Base-by-base conservation (phyloP, 306 rosid species). In the Prunus campanulata region DNA sequence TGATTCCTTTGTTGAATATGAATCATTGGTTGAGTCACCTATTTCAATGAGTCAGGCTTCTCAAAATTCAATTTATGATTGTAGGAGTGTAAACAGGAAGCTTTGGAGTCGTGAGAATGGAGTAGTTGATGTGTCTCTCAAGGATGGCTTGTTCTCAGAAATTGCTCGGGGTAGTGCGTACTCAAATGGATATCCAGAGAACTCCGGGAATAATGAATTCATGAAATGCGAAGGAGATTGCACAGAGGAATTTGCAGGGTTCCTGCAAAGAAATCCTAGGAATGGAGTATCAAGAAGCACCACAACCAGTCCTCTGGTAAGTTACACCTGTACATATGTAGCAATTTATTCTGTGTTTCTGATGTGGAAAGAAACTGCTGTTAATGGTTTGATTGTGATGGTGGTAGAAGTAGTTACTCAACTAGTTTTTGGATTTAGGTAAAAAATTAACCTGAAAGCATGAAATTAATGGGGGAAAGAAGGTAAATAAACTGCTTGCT, bases 111-210 rank as follows among this genome's bases (percentile, higher is more conserved):
- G 74, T 29, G 87, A 86, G 77, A 80, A 85, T 79, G 96, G 95
- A 67, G 94, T 90, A 44, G 90, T 89, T 68, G 91, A 93, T 73
- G 90, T 91, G 78, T 91, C 95, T 75, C 96, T 93, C 30, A 89
- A 89, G 82, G 98, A 93, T 81, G 96, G 98, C 51, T 75, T 93
- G 57, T 84, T 88, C 74, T 82, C 96, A 12, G 86, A 70, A 65
- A 70, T 68, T 64, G 79, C 77, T 79, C 64, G 24, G 51, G 87
- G 74, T 78, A 78, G 56, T 74, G 74, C 77, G 18, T 68, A 71
- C 68, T 80, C 84, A 10, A 87, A 80, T 39, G 32, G 79, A 25
- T 76, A 78, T 76, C 78, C 85, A 8, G 77, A 80, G 66, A 74
- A 78, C 71, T 84, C 84, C n/a, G 46, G 19, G 47, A 78, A 56